phyloP scores from a whole-genome alignment of 169 alveolate genomes.

The Babesia bigemina region DNA sequence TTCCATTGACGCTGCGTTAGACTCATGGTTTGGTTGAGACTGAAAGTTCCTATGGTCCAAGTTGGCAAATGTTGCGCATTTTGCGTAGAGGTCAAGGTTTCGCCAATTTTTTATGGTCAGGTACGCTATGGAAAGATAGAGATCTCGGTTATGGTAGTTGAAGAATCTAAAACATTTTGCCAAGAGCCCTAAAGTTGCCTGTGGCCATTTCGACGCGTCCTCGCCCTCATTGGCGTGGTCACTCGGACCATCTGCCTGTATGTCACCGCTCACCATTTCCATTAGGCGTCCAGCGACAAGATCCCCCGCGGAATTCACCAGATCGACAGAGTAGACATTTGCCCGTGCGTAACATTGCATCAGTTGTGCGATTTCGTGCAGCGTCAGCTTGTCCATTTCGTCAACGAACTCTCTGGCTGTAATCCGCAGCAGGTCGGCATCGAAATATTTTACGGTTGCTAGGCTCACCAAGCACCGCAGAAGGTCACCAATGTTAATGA shows the following conservation, averaged over 20 bases:
- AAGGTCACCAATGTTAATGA: conserved; percentile 37
- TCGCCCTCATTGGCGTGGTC: background rate
- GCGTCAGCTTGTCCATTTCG: conserved; percentile 35
- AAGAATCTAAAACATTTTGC: conserved; percentile 25
- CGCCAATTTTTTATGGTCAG: conserved; percentile 22
- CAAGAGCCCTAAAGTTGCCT: conserved; percentile 21
- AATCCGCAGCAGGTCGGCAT: conserved; percentile 47
- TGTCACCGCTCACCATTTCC: conserved; percentile 6
- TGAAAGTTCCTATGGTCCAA: conserved; percentile 29
- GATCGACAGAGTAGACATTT: conserved; percentile 55
- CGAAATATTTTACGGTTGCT: conserved; percentile 46
- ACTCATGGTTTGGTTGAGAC: background rate
- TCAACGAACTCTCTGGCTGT: conserved; percentile 63
- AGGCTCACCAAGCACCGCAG: conserved; percentile 44
- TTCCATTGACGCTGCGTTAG: background rate
- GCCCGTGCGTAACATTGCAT: conserved; percentile 46
- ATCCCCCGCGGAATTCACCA: conserved; percentile 50
- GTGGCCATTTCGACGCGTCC: background rate
- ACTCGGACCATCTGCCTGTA: background rate
- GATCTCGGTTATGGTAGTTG: conserved; percentile 41
- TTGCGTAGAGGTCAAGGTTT: conserved; percentile 18
- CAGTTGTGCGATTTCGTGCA: conserved; percentile 37
- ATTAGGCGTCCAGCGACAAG: conserved; percentile 6
- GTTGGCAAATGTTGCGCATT: conserved; percentile 27
- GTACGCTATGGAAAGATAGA: conserved; percentile 35